Evolutionary conservation across 129 eudicot species (phyloP).

Genomic region (Chrysanthemum lavandulifolium): DNA sequence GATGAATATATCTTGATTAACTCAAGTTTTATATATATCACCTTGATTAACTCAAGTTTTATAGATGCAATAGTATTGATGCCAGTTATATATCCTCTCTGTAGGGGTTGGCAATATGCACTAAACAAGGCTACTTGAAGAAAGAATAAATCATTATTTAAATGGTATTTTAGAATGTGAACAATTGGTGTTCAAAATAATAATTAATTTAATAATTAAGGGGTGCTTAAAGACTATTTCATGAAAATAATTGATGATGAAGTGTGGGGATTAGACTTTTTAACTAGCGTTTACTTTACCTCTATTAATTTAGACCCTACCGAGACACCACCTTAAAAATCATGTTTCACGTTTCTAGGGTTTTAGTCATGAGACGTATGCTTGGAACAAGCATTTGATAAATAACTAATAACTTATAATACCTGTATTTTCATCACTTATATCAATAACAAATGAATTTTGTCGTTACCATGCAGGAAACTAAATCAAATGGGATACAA

Average conservation of each 20-base stretch:
- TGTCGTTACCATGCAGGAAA: no score
- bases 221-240: neutral
- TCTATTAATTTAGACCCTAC: neutral
- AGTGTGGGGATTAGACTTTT: constrained; percentile 16
- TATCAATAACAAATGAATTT: no score
- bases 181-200: constrained; percentile 13
- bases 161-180: constrained; percentile 28
- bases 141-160: constrained; percentile 15
- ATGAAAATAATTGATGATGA: constrained; percentile 22
- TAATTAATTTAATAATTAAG: no score
- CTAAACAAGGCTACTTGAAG: constrained; percentile 41
- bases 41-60: constrained; percentile 21
- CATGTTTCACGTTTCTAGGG: no score
- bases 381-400: no score
- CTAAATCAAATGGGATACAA: no score
- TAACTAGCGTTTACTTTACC: neutral
- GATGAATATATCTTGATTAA: constrained; percentile 25
- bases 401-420: no score
- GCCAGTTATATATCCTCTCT: constrained; percentile 29
- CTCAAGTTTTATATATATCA: neutral
- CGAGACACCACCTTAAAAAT: no score
- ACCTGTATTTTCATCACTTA: no score
- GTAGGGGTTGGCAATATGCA: constrained; percentile 51
- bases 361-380: no score
- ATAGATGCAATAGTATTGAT: constrained; percentile 30